Evolutionary conservation across 441 rosid species (phyloP).

Genomic region (Metrosideros polymorpha): DNA sequence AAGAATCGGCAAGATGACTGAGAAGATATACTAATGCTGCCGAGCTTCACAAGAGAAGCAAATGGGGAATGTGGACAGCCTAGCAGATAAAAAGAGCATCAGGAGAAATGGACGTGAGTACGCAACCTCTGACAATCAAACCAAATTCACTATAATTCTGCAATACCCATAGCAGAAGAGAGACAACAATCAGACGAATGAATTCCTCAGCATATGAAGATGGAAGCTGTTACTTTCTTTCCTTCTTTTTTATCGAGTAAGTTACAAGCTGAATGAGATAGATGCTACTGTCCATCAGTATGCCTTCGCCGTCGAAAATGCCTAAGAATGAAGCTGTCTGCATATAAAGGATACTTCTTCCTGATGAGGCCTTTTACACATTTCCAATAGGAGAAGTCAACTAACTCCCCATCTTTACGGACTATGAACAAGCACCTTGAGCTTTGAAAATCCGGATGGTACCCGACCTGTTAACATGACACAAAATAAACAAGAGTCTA

Average conservation of each 20-base stretch:
- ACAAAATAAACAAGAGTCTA: not conserved
- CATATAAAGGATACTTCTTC: constrained; percentile 84
- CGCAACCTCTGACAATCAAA: not conserved
- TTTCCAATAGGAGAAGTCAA: constrained; percentile 96
- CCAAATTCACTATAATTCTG: not conserved
- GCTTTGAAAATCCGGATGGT: constrained; percentile 71
- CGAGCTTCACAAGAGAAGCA: not conserved
- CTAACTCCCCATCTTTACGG: constrained; percentile 60
- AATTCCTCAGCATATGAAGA: not conserved
- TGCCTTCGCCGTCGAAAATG: constrained; percentile 43
- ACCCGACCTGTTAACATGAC: constrained; percentile 45
- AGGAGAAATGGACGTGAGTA: not conserved
- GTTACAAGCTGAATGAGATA: not conserved
- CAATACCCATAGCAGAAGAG: not conserved
- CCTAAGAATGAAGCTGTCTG: constrained; percentile 83
- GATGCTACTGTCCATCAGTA: not conserved
- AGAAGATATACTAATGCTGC: not conserved
- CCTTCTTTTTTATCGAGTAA: not conserved
- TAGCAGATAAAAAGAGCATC: not conserved
- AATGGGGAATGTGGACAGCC: not conserved
- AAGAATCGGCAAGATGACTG: not conserved
- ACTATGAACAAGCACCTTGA: constrained; percentile 83
- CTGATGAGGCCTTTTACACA: constrained; percentile 87
- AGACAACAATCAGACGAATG: not conserved
- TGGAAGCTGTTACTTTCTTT: not conserved